Base-by-base conservation (phyloP, 257 asterid genomes). In the Rehmannia glutinosa region DNA sequence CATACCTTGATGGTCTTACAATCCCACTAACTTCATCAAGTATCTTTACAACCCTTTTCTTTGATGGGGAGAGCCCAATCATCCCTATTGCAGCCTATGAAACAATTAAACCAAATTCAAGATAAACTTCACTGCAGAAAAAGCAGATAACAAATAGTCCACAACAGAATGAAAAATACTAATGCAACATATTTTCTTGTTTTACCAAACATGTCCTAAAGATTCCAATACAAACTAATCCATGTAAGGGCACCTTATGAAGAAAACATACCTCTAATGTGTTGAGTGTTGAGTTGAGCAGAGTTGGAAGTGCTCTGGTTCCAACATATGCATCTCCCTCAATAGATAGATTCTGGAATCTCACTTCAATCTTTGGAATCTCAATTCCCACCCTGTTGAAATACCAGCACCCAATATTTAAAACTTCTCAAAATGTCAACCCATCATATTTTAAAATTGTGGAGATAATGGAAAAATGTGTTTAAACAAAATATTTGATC, bases 271-370 rank as follows among this genome's bases (percentile, higher is more conserved):
- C 98, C 96, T 91, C 96, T 15, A 91, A 13, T 20, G 88, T 69
- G 47, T 89, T 91, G 64, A 91, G 42, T 13, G 94, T 87, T 27
- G 96, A 87, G 69, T 91, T 89, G 62, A 83, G 70, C 66, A 91
- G 79, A 60, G 98, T 91, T n/a, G 96, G 96, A 53, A 91, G 87
- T 28, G 98, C 98, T 71, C 98, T 83, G 25, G 78, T 71, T 32
- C 96, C 98, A 25, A 82, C 82, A 78, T 79, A 84, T 41, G 96
- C 95, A 75, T 92, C 96, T 72, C 98, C 98, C 70, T 87, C 88
- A 19, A 92, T 66, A 13, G 84, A 77, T 17, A 92, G 35, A 76
- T 87, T 79, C 84, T 92, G 71, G 35, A 70, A 92, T 70, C 98
- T 82, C 68, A 89, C 97, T 73, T 91, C 98, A 47, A 89, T 78